These are phyloP conservation scores for Fusarium xylarioides DNA, from an alignment of 2,329 filamentous ascomycete genomes.

Conservation along the genomic window DNA sequence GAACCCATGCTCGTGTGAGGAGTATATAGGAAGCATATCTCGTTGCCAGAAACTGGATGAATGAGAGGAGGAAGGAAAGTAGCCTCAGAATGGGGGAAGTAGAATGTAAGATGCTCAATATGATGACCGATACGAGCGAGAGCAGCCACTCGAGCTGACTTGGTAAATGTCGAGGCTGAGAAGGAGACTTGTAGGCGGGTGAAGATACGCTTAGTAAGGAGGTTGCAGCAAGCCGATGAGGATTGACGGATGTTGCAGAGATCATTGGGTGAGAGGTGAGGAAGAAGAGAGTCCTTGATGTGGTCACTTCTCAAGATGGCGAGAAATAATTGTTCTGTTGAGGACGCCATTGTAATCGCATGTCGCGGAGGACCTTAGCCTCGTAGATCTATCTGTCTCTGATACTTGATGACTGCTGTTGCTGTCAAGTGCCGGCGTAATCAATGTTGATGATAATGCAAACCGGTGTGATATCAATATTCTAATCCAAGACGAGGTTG, in stretches of 20 bases:
- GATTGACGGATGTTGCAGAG: constrained; percentile 70
- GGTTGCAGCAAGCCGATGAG: constrained; percentile 75
- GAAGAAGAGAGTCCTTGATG: constrained; percentile 61
- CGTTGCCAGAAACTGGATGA: constrained; percentile 77
- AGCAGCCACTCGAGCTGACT: constrained; percentile 75
- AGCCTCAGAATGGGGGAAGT: constrained; percentile 77
- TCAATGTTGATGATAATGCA: constrained; percentile 17
- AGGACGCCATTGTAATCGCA: constrained; percentile 63
- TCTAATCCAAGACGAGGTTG: background rate
- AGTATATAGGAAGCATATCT: constrained; percentile 83
- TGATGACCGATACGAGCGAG: constrained; percentile 81
- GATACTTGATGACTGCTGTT: background rate
- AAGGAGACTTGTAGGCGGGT: constrained; percentile 75
- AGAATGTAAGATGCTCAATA: constrained; percentile 81
- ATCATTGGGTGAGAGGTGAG: constrained; percentile 59
- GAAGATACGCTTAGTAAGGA: constrained; percentile 76
- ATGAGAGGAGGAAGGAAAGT: constrained; percentile 88
- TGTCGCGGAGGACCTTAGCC: constrained; percentile 48
- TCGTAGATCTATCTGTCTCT: background rate
- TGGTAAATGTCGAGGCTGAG: constrained; percentile 78
- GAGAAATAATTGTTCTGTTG: constrained; percentile 59
- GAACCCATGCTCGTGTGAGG: constrained; percentile 75
- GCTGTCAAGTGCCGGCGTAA: background rate
- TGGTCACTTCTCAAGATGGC: constrained; percentile 63
- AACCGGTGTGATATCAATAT: constrained; percentile 22